phyloP scores from a whole-genome alignment of 768 basidiomycete genomes.

The Termitomyces sp. region DNA sequence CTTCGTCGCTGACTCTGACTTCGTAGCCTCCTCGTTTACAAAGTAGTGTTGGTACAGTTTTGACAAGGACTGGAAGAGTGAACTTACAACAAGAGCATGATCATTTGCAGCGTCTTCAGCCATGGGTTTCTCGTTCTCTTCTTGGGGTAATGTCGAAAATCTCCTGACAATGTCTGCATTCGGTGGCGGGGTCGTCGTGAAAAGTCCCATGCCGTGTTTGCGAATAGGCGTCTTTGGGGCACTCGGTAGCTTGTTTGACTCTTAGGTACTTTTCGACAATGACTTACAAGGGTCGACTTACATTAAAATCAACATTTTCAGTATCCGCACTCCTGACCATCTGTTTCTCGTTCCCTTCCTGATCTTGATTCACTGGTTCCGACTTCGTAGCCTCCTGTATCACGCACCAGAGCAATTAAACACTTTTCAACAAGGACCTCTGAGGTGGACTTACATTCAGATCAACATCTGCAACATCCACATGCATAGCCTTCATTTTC shows the following conservation, averaged over 20 bases:
- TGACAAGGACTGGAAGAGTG: background rate
- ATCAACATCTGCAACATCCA: background rate
- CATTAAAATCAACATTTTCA: background rate
- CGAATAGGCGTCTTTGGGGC: background rate
- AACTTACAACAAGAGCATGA: background rate
- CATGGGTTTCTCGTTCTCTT: background rate
- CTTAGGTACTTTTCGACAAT: background rate
- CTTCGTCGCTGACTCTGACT: background rate
- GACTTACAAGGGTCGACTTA: background rate
- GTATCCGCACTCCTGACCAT: conserved; percentile 4
- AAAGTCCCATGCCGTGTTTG: conserved; percentile 5
- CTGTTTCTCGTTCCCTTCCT: background rate
- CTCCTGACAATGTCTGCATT: background rate
- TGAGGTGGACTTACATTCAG: background rate
- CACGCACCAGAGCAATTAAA: too few species aligned
- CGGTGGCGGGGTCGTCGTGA: conserved; percentile 4
- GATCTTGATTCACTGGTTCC: background rate
- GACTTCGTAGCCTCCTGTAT: background rate
- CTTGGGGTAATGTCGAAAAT: background rate
- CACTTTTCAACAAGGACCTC: background rate
- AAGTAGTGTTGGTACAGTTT: background rate
- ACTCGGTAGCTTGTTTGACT: background rate
- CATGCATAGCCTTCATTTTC: conserved; percentile 1
- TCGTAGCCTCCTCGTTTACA: background rate
- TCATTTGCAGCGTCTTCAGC: background rate